A percentile compares a stretch with the other conserved stretches of the same genome.
phyloP scores from a whole-genome alignment of 1,139 yeast genomes.

The Yamadazyma dendronema region DNA sequence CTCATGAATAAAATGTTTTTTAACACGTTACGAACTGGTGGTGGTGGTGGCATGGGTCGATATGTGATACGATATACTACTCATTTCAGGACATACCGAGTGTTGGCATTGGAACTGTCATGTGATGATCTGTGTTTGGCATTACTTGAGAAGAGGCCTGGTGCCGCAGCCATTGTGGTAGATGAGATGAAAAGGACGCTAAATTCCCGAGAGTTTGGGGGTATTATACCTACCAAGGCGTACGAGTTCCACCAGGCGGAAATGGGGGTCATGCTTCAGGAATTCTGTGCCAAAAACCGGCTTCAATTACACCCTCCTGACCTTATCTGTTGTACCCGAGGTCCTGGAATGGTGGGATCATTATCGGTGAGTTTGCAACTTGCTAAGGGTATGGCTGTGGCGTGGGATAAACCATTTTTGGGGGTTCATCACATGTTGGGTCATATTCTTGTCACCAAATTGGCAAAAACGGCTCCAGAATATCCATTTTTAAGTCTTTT shows the following conservation, averaged over 20 bases:
- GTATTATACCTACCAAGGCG: conserved; percentile 87
- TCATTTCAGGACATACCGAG: conserved; percentile 48
- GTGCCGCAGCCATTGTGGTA: conserved; percentile 43
- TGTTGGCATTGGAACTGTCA: conserved; percentile 85
- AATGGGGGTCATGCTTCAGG: conserved; percentile 32
- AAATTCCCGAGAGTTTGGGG: conserved; percentile 68
- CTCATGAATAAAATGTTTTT: no score
- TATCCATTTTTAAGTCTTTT: conserved; percentile 81
- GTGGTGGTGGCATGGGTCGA: no score
- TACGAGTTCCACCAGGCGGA: conserved; percentile 69
- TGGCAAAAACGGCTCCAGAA: conserved; percentile 39
- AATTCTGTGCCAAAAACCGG: conserved; percentile 26
- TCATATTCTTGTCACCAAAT: conserved; percentile 72
- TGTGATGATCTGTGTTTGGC: conserved; percentile 96
- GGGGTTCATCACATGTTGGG: conserved; percentile 98
- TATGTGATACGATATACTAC: background rate
- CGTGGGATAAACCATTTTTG: conserved; percentile 71
- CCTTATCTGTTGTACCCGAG: conserved; percentile 84
- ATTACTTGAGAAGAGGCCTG: conserved; percentile 50
- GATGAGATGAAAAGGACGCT: conserved; percentile 67
- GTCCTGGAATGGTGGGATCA: conserved; percentile 97
- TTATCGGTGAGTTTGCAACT: conserved; percentile 77
- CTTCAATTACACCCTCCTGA: conserved; percentile 52
- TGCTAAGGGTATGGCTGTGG: conserved; percentile 82
- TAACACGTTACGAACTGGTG: no score